phyloP scores from a whole-genome alignment of 495 filamentous ascomycete species.

The Penicillium egyptiacum region DNA sequence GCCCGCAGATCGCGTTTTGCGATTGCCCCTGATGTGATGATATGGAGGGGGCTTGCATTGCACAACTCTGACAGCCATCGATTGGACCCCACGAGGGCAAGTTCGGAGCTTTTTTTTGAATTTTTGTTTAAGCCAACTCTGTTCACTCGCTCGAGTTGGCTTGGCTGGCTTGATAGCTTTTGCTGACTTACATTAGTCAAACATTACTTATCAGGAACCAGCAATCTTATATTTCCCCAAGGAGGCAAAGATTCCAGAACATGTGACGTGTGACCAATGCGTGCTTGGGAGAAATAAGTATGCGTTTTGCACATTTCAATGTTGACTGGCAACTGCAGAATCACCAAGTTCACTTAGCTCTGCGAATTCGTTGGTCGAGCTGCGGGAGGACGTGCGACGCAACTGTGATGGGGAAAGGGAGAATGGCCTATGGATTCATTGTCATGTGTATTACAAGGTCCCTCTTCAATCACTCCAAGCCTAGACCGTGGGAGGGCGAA shows the following conservation, averaged over 20 bases:
- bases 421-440: slow-evolving; percentile 3
- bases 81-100: slow-evolving; percentile 15
- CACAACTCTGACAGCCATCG: slow-evolving; percentile 2
- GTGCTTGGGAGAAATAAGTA: slow-evolving; percentile 3
- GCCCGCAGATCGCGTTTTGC: slow-evolving; percentile 23
- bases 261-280: slow-evolving; percentile 8
- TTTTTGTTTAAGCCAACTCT: not conserved
- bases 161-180: not conserved
- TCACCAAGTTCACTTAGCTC: slow-evolving; percentile 20
- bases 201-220: slow-evolving; percentile 1
- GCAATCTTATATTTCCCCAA: not conserved
- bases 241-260: not conserved
- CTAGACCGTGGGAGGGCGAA: not conserved
- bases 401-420: slow-evolving; percentile 4
- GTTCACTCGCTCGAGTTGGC: not conserved
- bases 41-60: slow-evolving; percentile 31
- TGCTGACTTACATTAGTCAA: slow-evolving; percentile 11
- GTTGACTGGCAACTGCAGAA: slow-evolving; percentile 24
- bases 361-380: slow-evolving; percentile 13
- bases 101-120: not conserved
- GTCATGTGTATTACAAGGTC: slow-evolving; percentile 5
- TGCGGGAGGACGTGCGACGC: slow-evolving; percentile 12
- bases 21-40: slow-evolving; percentile 22
- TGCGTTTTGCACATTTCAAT: slow-evolving; percentile 8
- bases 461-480: not conserved